Base-by-base conservation (phyloP, 176 grass and related monocot genomes). In the Raddia distichophylla region DNA sequence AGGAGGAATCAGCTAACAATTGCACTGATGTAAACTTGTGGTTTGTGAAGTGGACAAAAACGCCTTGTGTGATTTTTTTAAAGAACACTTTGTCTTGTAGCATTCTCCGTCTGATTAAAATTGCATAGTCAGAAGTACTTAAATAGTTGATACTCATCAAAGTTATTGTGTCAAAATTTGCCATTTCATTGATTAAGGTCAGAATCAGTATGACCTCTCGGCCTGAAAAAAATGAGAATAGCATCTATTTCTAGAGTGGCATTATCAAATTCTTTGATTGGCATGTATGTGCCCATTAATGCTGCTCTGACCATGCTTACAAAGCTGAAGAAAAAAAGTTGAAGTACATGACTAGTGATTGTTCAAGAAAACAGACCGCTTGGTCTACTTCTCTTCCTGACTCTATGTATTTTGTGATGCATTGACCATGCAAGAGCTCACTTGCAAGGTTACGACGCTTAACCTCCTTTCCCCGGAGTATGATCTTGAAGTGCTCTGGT, bases 391-490 rank as follows among this genome's bases (percentile, higher is more conserved):
- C 77, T 43, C 27, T 88, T 81, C 52, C 71, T 47, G 52, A 13
- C 22, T 17, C 62, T 17, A 64, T 69, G 53, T 17, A 60, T 47
- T 3, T 74, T 78, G 57, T 79, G 53, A 84, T 74, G 75, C 61
- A 61, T 46, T 80, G 59, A 44, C 67, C 19, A 34, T 60, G 72
- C 48, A 68, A 84, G 59, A 88, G 86, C 64, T 88, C 81, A 67
- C 57, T 79, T 15, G 62, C 75, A 45, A 88, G 77, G 75, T 67
- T 63, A 50, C 58, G 75, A 3, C 22, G 75, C 44, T 73, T 42
- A 40, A 88, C 80, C 50, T 74, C 75, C 60, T 45, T 18, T 19
- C 67, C 81, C 7, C 75, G 67, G 19, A 84, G 71, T 18, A 84
- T 67, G 45, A 88, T 84, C 44, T 27, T 84, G 14, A 88, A 88